phyloP scores from a whole-genome alignment of 2,329 filamentous ascomycete genomes.

The Penicillium sclerotigenum region DNA sequence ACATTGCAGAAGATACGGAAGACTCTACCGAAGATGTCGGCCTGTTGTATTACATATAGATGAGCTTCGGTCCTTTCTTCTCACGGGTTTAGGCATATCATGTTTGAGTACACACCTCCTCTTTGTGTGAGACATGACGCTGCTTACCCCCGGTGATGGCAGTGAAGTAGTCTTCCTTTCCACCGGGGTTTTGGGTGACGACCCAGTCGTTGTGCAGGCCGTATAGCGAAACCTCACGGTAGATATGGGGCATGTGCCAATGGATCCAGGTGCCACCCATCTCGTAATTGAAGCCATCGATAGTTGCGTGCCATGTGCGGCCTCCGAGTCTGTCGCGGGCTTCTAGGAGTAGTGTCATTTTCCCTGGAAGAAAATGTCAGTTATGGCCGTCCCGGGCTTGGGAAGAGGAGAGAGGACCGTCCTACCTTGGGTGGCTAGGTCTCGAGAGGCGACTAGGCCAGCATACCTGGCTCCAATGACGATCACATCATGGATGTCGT shows the following conservation, averaged over 20 bases:
- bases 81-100: too few species aligned
- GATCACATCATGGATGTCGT: constrained; percentile 28
- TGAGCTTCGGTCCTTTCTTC: not conserved
- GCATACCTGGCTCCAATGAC: constrained; percentile 36
- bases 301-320: constrained; percentile 40
- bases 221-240: constrained; percentile 30
- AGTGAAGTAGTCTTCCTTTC: not conserved
- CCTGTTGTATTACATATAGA: not conserved
- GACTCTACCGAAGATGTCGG: not conserved
- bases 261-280: constrained; percentile 47
- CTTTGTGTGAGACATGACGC: not conserved
- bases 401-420: not conserved
- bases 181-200: not conserved
- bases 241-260: constrained; percentile 33
- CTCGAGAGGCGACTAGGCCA: constrained; percentile 33
- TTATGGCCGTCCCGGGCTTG: not conserved
- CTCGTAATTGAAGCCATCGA: constrained; percentile 37
- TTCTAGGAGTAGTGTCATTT: constrained; percentile 31
- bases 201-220: not conserved
- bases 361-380: not conserved
- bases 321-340: constrained; percentile 45
- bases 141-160: not conserved
- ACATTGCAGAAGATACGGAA: not conserved
- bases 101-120: not conserved
- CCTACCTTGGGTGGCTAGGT: constrained; percentile 25